Percentiles rank a stretch among this genome's conserved stretches.
Evolutionary conservation across 1,139 yeast species (phyloP).

Genomic region (Nakaseomyces nivariensis): DNA sequence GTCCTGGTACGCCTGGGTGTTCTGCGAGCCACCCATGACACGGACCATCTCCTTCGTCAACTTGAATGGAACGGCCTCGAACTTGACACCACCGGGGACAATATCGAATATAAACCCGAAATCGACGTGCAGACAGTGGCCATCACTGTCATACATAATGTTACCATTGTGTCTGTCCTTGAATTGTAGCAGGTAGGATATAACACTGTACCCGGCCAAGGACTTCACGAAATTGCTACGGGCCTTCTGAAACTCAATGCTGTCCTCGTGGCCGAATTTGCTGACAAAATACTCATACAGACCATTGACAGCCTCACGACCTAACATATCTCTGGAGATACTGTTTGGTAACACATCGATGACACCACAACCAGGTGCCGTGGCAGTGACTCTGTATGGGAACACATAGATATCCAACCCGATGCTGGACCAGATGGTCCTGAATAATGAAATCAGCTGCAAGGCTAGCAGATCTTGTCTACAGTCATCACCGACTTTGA

Average conservation of each 20-base stretch:
- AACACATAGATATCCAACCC: slow-evolving; percentile 86
- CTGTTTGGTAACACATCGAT: slow-evolving; percentile 95
- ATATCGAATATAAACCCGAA: slow-evolving; percentile 98
- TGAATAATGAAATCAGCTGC: slow-evolving; percentile 83
- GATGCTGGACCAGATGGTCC: slow-evolving; percentile 78
- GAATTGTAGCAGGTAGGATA: slow-evolving; percentile 84
- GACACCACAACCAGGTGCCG: slow-evolving; percentile 99
- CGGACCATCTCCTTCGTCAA: slow-evolving; percentile 92
- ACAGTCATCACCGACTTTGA: slow-evolving; percentile 98
- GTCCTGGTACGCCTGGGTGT: slow-evolving; percentile 85
- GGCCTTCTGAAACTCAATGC: slow-evolving; percentile 83
- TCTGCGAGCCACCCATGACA: slow-evolving; percentile 82
- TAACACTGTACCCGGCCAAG: slow-evolving; percentile 90
- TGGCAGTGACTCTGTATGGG: slow-evolving; percentile 94
- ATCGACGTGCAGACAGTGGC: slow-evolving; percentile 91
- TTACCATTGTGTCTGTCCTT: slow-evolving; percentile 98
- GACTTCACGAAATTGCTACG: slow-evolving; percentile 88
- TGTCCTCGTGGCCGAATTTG: slow-evolving; percentile 88
- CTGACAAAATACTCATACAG: slow-evolving; percentile 84
- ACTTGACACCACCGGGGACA: slow-evolving; percentile 97
- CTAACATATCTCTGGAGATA: slow-evolving; percentile 94
- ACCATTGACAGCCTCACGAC: slow-evolving; percentile 97
- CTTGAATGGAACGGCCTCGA: slow-evolving; percentile 96
- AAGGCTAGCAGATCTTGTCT: slow-evolving; percentile 94
- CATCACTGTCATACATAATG: slow-evolving; percentile 94